Percentiles rank a stretch among this genome's conserved stretches.
Conservation (phyloP, 1,284 basidiomycete genomes). For the Takashimella koratensis region DNA sequence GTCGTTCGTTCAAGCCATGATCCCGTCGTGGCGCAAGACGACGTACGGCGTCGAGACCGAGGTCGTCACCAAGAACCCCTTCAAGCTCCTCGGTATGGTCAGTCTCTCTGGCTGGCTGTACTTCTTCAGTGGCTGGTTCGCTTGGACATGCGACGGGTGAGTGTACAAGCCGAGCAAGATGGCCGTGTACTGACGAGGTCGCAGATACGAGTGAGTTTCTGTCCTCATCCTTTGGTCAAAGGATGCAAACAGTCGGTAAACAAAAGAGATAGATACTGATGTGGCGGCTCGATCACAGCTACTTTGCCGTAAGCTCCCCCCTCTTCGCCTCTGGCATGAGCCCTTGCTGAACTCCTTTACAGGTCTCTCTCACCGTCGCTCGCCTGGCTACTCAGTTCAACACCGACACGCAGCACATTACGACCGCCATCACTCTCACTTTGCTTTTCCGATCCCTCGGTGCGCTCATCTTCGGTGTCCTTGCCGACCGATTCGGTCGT, state of each 20-base stretch:
- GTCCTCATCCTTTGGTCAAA: too few relatives aligned
- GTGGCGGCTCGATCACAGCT: too few relatives aligned
- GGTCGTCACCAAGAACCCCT: slow-evolving; percentile 38
- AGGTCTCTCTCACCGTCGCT: slow-evolving; percentile 56
- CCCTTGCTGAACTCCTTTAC: too few relatives aligned
- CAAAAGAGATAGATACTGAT: too few relatives aligned
- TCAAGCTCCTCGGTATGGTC: slow-evolving; percentile 46
- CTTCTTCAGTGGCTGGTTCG: slow-evolving; percentile 58
- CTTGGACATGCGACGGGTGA: slow-evolving; percentile 54
- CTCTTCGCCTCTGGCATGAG: too few relatives aligned
- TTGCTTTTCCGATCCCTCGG: slow-evolving; percentile 84
- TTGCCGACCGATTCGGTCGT: slow-evolving; percentile 81
- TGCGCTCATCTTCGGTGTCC: slow-evolving; percentile 71
- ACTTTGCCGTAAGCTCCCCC: too few relatives aligned
- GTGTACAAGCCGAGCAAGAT: neutral
- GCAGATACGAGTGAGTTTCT: slow-evolving; percentile 24
- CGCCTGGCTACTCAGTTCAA: slow-evolving; percentile 53
- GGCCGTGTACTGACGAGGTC: neutral
- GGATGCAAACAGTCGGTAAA: too few relatives aligned
- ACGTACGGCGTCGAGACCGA: slow-evolving; percentile 2
- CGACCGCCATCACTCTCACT: slow-evolving; percentile 84
- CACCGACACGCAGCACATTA: slow-evolving; percentile 27
- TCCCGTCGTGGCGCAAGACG: slow-evolving; percentile 20
- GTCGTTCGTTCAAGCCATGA: slow-evolving; percentile 25
- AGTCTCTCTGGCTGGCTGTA: slow-evolving; percentile 54